Conservation (phyloP, 257 asterid genomes). For the Nicotiana undulata region DNA sequence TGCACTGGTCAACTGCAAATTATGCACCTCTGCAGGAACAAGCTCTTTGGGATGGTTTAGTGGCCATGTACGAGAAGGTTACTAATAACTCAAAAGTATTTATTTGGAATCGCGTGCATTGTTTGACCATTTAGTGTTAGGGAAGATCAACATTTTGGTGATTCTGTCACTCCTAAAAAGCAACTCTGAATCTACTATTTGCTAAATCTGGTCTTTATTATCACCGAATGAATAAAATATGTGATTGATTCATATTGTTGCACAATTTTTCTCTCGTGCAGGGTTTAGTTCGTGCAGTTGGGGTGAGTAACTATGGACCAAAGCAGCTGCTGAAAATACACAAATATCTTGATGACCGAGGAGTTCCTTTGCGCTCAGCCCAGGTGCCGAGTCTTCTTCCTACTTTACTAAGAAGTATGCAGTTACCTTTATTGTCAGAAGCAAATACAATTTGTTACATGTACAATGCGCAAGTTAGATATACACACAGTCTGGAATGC, state of each 20-base stretch:
- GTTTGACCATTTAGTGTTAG: neutral
- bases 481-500: neutral
- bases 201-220: neutral
- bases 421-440: neutral
- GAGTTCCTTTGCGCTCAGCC: constrained; percentile 84
- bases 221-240: neutral
- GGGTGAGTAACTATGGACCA: constrained; percentile 97
- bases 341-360: constrained; percentile 67
- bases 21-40: constrained; percentile 91
- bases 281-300: constrained; percentile 93
- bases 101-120: neutral
- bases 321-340: constrained; percentile 76
- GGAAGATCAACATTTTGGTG: neutral
- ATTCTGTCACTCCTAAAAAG: neutral
- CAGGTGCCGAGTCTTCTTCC: constrained; percentile 39
- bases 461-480: neutral
- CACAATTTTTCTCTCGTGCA: constrained; percentile 5
- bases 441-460: neutral
- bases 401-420: neutral
- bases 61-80: constrained; percentile 99
- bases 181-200: neutral
- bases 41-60: constrained; percentile 99
- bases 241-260: neutral
- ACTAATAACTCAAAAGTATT: neutral
- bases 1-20: constrained; percentile 98